Conservation (phyloP, 2,329 filamentous ascomycete species). For the Fusarium sp. region DNA sequence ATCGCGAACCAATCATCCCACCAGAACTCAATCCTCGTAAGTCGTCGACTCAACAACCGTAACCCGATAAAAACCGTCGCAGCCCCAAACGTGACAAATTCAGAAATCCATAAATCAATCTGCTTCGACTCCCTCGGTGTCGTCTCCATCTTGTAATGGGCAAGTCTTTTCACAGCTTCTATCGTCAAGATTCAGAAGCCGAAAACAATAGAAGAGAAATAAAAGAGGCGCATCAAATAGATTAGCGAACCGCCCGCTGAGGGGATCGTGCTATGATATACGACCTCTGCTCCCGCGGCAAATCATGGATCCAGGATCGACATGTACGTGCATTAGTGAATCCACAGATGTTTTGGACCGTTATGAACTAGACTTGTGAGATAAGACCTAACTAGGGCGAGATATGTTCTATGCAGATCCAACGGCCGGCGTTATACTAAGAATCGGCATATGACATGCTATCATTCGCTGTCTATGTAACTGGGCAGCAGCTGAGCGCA, state of each 20-base stretch:
- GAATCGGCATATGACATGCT: background rate
- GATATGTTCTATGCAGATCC: background rate
- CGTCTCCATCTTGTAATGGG: slow-evolving; percentile 5
- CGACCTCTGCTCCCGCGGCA: background rate
- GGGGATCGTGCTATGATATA: slow-evolving; percentile 18
- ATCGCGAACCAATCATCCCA: slow-evolving; percentile 38
- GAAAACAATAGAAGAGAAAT: background rate
- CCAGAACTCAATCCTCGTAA: slow-evolving; percentile 30
- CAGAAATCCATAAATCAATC: slow-evolving; percentile 23
- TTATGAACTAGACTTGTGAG: background rate
- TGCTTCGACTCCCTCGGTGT: slow-evolving; percentile 23
- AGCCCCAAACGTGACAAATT: slow-evolving; percentile 27
- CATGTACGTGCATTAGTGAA: slow-evolving; percentile 1
- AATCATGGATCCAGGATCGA: slow-evolving; percentile 8
- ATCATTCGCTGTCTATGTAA: background rate
- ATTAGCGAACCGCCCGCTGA: slow-evolving; percentile 14
- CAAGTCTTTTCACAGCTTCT: background rate
- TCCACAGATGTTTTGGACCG: slow-evolving; percentile 1
- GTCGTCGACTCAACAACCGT: slow-evolving; percentile 24
- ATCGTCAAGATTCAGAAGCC: background rate
- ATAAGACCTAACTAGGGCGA: background rate
- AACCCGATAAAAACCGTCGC: slow-evolving; percentile 25
- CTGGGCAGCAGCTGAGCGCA: background rate
- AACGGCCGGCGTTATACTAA: background rate
- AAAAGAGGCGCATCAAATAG: slow-evolving; percentile 10